Percentiles rank a stretch among this genome's conserved stretches.
Evolutionary conservation across 768 basidiomycete species (phyloP).

Genomic region (Gymnopilus junonius): DNA sequence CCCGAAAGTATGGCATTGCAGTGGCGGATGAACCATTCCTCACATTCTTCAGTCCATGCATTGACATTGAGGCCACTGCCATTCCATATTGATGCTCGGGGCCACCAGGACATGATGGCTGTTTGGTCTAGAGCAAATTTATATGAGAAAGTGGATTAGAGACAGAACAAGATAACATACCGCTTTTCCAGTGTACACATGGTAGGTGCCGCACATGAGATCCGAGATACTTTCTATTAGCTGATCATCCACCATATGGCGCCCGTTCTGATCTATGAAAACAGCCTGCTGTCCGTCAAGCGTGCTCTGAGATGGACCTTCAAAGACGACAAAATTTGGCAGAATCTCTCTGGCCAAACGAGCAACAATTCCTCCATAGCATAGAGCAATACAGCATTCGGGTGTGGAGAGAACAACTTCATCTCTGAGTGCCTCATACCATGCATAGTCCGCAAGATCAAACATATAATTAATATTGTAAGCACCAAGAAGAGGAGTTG

Average conservation of each 20-base stretch:
- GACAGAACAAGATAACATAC: background rate
- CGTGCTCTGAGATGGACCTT: slow-evolving; percentile 12
- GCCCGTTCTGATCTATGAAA: background rate
- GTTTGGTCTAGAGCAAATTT: background rate
- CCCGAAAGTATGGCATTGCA: slow-evolving; percentile 11
- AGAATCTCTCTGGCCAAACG: slow-evolving; percentile 10
- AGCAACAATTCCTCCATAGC: slow-evolving; percentile 12
- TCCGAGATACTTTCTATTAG: slow-evolving; percentile 16
- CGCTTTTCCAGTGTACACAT: slow-evolving; percentile 11
- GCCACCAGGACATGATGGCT: slow-evolving; percentile 25
- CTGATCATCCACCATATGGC: slow-evolving; percentile 16
- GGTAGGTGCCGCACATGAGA: slow-evolving; percentile 20
- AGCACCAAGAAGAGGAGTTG: slow-evolving; percentile 8
- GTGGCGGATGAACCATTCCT: slow-evolving; percentile 23
- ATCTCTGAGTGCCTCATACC: slow-evolving; percentile 6
- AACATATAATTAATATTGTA: slow-evolving; percentile 3
- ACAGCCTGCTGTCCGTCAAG: background rate
- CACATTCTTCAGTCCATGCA: slow-evolving; percentile 24
- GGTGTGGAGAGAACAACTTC: slow-evolving; percentile 1
- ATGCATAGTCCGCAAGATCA: slow-evolving; percentile 12
- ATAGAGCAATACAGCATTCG: slow-evolving; percentile 10
- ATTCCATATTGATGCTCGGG: slow-evolving; percentile 10
- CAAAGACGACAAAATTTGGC: background rate
- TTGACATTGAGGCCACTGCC: slow-evolving; percentile 16
- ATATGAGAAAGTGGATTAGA: background rate